Base-by-base conservation (phyloP, 495 filamentous ascomycete species). In the Aspergillus leporis region DNA sequence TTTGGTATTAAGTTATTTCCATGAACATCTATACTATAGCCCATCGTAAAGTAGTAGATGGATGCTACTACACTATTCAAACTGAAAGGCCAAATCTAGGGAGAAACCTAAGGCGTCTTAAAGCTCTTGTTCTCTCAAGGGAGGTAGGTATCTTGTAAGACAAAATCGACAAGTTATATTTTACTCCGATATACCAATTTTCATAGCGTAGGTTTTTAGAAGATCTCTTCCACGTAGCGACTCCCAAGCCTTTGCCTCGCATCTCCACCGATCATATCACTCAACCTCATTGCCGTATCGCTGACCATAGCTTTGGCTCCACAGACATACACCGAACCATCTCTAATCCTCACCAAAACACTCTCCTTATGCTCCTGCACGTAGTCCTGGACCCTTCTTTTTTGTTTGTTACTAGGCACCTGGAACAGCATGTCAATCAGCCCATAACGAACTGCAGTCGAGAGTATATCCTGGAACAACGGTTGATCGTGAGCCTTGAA, bases 191-290 rank as follows among this genome's bases (percentile, higher is more conserved):
- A 28, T 28, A 28, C 25, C 6, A 28, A 28, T 6, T 3, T 6
- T 28, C 25, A 28, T 6, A 28, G 25, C 25, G 6, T 6, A 28
- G 6, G 6, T 6, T 36, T 36, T 53, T 38, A 53, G 14, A 53
- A 53, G 18, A 53, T 38, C 31, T 53, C 51, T 10, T 53, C 51
- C 32, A 53, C 51, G 5, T 53, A 53, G 10, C 51, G 51, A 14
- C 22, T 14, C 18, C 51, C 51, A 14, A 53, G 51, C 3, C 18
- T 22, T n/a, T 40, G 16, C 32, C 21, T 40, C 32, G 18, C 13
- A 53, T 53, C 51, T 10, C 18, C 32, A 1, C 51, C 51, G 10
- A 53, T 22, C 9, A 53, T 53, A 12, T 53, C 32, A 38, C 31
- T 23, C 31, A 53, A 22, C 12, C 21, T 53, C 1, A 3, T 5